phyloP scores from a whole-genome alignment of 1,139 yeast species.

The Pichia sp. region DNA sequence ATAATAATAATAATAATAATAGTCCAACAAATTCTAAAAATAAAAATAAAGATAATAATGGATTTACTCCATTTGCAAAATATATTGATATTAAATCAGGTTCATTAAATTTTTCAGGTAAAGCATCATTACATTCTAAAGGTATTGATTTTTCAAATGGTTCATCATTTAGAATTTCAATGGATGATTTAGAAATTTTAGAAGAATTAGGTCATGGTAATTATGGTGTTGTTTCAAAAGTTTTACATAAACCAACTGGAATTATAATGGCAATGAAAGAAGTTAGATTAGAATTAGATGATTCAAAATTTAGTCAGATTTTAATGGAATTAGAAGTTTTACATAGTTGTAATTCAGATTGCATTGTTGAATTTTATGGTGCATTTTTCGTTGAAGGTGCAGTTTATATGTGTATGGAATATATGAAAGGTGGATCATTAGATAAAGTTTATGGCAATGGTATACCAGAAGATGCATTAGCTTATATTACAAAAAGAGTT shows the following conservation, averaged over 20 bases:
- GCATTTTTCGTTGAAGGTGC: slow-evolving; percentile 98
- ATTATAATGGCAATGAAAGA: slow-evolving; percentile 97
- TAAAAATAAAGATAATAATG: background rate
- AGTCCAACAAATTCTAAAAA: too few species aligned
- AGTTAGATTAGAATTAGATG: slow-evolving; percentile 86
- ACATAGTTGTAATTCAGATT: slow-evolving; percentile 85
- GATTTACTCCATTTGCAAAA: slow-evolving; percentile 74
- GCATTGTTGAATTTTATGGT: slow-evolving; percentile 91
- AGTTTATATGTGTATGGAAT: slow-evolving; percentile 97
- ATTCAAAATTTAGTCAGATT: slow-evolving; percentile 84
- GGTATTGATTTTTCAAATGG: slow-evolving; percentile 92
- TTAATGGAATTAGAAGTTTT: slow-evolving; percentile 92
- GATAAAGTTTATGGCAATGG: slow-evolving; percentile 75
- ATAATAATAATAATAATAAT: too few species aligned
- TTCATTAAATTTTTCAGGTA: slow-evolving; percentile 84
- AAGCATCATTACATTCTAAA: slow-evolving; percentile 83
- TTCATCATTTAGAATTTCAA: slow-evolving; percentile 74
- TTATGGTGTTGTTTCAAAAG: slow-evolving; percentile 92
- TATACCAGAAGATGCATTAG: slow-evolving; percentile 72
- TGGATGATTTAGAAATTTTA: slow-evolving; percentile 76
- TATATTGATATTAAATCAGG: slow-evolving; percentile 91
- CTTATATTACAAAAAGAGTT: slow-evolving; percentile 75
- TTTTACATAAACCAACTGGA: slow-evolving; percentile 88
- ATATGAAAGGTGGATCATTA: slow-evolving; percentile 95
- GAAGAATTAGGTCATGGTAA: slow-evolving; percentile 94